Evolutionary conservation across 306 rosid species (phyloP).

Genomic region (Sphenostylis stenocarpa): DNA sequence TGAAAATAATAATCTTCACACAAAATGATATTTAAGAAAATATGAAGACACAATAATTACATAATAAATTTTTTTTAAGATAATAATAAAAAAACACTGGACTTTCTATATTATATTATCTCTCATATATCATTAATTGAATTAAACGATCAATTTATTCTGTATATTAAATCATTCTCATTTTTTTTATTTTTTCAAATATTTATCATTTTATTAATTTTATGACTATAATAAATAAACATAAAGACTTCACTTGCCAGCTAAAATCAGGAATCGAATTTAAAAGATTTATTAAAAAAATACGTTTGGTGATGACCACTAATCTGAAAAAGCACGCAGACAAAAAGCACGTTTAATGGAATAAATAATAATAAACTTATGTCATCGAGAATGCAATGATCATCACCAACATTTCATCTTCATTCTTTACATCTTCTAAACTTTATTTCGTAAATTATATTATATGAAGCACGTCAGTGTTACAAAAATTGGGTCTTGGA

Average conservation of each 20-base stretch:
- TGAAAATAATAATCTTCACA: too few species aligned
- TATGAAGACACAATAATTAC: too few species aligned
- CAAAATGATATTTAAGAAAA: too few species aligned
- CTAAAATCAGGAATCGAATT: slow-evolving; percentile 15
- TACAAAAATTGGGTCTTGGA: not conserved
- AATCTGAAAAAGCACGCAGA: slow-evolving; percentile 22
- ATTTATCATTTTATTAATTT: not conserved
- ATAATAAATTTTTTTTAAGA: too few species aligned
- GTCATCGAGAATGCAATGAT: slow-evolving; percentile 35
- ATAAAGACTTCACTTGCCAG: slow-evolving; percentile 1
- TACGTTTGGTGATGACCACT: slow-evolving; percentile 9
- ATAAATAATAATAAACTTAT: not conserved
- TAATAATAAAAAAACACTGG: too few species aligned
- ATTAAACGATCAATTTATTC: too few species aligned
- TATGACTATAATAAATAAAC: not conserved
- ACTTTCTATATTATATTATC: too few species aligned
- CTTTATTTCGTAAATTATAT: not conserved
- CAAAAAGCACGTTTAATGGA: slow-evolving; percentile 33
- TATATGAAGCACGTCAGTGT: not conserved
- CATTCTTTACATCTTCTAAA: not conserved
- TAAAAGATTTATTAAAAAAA: not conserved
- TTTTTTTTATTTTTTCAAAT: not conserved
- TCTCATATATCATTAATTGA: too few species aligned
- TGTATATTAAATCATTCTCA: too few species aligned
- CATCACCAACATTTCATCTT: slow-evolving; percentile 36